Evolutionary conservation across 371 early-diverging fungal species (phyloP), one percentile per base, ranked within the genome.

Genomic region (Gilbertella persicaria): DNA sequence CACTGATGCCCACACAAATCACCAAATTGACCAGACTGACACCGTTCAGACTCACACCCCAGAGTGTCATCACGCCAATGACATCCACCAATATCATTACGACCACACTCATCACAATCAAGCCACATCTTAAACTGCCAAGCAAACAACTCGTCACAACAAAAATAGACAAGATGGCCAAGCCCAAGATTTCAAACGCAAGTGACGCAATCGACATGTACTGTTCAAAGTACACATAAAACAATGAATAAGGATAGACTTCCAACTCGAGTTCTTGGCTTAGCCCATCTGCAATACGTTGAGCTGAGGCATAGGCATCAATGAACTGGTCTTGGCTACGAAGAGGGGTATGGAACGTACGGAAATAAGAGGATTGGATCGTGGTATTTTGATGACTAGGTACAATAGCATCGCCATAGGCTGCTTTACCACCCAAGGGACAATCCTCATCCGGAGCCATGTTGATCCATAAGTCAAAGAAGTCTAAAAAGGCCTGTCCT

Each of bases 151-250:
- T 68, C 0, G 85, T 83, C 14, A 88, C 80, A 35, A 84, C 17
- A 51, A 83, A 83, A 41, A 89, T 86, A 4, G 86, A 58, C 19
- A 83, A 2, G 42, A 85, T 71, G 3, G 86, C 87, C 16, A 82
- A 51, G 0, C 70, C 56, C 21, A 88, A 60, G 13, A 88, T 68
- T 14, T 81, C 64, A 37, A 75, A 53, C 2, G 89, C 78, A 76
- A 87, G 67, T 14, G 66, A 52, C 5, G 78, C 73, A 35, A 90
- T 83, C 29, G 79, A 75, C 7, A 74, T 69, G 43, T 90, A 90
- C 67, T 90, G 90, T 59, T 86, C 89, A 61, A 90, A 90, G 60
- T 88, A 90, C 41, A 89, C 75, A 58, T 89, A 88, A 55, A 87
- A 89, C 7, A 88, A 72, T 7, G 88, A 87, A 56, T 89, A 90